Base-by-base conservation (phyloP, 2,329 filamentous ascomycete species). In the Corinectria fuckeliana region DNA sequence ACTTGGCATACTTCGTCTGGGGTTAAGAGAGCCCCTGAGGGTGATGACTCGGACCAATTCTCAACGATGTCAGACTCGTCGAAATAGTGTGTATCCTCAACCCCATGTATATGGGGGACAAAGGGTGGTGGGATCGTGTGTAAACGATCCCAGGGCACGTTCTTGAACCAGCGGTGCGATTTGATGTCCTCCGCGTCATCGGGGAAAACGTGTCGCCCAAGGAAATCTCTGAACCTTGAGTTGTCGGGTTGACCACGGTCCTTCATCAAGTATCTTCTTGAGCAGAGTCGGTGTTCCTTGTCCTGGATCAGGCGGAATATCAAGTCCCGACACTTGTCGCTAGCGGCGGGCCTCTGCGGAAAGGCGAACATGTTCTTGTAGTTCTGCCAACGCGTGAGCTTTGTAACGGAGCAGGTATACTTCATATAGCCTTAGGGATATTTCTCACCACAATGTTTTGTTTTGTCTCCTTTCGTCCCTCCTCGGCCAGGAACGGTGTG, bases 121-220 rank as follows among this genome's bases (percentile, higher is more conserved):
- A 96, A 94, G 0, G 93, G 93, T 1, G 94, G 93, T 8, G 80
- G 80, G 55, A 86, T 83, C 30, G 84, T 77, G 69, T 95, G 90
- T 14, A 97, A 76, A 1, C 84, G 85, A 13, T 90, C 86, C 95
- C 92, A 98, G 1, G 86, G 84, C 14, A 96, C 86, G 49, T 87
- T 86, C 56, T 82, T 83, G 78, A 98, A 98, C 84, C 94, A 98
- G 10, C 87, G 85, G 76, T 98, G 95, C 3, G 83, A 78, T 74
- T 96, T 97, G 80, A 98, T 96, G 55, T 97, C 93, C 64, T 91
- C 87, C 1, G 91, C 93, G 70, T 96, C 93, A 61, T 95, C 85
- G 0, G 91, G 81, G 69, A 92, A 94, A 4, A 98, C 93, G 54
- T 90, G 89, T 28, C 87, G 81, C 1, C 78, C 68, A 52, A 69